Base-by-base conservation (phyloP, 495 filamentous ascomycete genomes). In the Bacidia gigantensis region DNA sequence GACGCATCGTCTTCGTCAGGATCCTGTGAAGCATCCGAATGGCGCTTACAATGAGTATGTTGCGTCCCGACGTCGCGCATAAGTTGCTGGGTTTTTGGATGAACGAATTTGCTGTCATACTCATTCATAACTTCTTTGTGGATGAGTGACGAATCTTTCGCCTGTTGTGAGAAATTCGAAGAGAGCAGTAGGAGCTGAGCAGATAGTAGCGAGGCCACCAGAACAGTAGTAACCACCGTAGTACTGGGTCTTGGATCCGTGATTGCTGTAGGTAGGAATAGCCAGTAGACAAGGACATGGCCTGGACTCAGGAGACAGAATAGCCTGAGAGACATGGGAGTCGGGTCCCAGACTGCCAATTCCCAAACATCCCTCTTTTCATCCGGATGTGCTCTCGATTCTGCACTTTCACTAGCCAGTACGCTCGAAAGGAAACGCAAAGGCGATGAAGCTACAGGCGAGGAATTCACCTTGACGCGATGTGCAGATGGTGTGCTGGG, bases 21-120 rank as follows among this genome's bases (percentile, higher is more conserved):
- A 53, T 67, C 60, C 42, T 57, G 53, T 29, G 52, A 54, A 17
- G 60, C 56, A 7, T 56, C 40, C 14, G 58, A 64, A 2, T 57
- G 26, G 20, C 60, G 63, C 38, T 67, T 57, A 9, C 63, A 55
- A 7, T 56, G 64, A 0, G 76, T 72, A 40, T 80, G 77, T 60
- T 96, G 89, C 0, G 81, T 88, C 10, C 77, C 84, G 3, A 92
- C 89, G 62, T 97, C 87, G 55, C 92, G 79, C 59, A 86, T 82
- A 17, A 83, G 73, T 10, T 78, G 81, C 53, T 90, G 83, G 9
- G 93, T 77, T n/a, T 81, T 74, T 10, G 93, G 92, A 62, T 93
- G 87, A 1, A 98, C 92, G 56, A 79, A 95, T 72, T 97, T 97
- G 45, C 79, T 84, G 65, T 98, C 87, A 66, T 98, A 98, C 68